Conservation (phyloP, 129 eudicot species). For the Pseudognaphalium luteoalbum region DNA sequence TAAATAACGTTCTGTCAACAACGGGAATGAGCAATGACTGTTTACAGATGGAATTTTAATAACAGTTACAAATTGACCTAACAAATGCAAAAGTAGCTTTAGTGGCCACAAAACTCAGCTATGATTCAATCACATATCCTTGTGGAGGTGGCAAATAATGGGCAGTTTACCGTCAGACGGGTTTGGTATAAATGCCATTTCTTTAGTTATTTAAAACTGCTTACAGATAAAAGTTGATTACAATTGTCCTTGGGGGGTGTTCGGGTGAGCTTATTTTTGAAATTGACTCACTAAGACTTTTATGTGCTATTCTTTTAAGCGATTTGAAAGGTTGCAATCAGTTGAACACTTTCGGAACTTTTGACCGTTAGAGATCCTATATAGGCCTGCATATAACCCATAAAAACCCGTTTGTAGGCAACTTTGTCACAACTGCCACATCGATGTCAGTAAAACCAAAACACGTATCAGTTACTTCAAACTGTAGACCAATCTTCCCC, state of each 20-base stretch:
- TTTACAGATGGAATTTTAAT: not conserved
- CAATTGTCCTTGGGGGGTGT: too few relatives aligned
- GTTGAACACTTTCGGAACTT: not conserved
- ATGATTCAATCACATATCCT: not conserved
- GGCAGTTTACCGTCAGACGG: not conserved
- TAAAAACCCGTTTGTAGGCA: not conserved
- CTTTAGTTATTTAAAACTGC: not conserved
- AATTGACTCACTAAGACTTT: too few relatives aligned
- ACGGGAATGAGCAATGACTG: not conserved
- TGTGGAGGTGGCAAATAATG: not conserved
- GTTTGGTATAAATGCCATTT: not conserved
- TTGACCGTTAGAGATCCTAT: not conserved
- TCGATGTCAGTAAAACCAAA: not conserved
- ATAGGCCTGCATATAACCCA: not conserved
- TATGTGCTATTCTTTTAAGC: too few relatives aligned
- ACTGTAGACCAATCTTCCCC: too few relatives aligned
- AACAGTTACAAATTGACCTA: not conserved
- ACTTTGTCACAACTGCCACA: not conserved
- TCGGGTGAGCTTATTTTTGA: too few relatives aligned
- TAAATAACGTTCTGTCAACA: slow-evolving; percentile 5
- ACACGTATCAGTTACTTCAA: not conserved
- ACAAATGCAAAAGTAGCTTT: not conserved
- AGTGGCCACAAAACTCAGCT: not conserved
- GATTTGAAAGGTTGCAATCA: not conserved
- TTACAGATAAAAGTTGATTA: not conserved